Percentiles rank a stretch among this genome's conserved stretches.
phyloP scores from a whole-genome alignment of 2,329 filamentous ascomycete species.

The Nothophaeocryptopus gaeumannii region DNA sequence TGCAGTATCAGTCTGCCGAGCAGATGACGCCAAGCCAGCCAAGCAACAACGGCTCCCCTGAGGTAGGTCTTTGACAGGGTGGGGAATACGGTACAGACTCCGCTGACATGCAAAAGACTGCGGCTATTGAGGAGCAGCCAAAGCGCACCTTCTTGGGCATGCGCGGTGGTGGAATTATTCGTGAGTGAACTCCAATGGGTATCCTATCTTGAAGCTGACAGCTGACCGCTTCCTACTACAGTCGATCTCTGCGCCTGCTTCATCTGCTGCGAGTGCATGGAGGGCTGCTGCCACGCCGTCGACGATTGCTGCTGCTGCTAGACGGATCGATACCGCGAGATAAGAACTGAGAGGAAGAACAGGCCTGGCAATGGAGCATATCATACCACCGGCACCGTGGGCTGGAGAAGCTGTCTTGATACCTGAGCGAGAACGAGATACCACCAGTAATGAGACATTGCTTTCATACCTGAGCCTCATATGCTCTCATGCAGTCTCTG shows the following conservation, averaged over 20 bases:
- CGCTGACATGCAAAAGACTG: conserved; percentile 5
- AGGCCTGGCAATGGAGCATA: no score
- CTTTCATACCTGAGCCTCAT: no score
- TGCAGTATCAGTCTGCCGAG: conserved; percentile 25
- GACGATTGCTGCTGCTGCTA: conserved; percentile 34
- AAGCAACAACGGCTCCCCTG: conserved; percentile 5
- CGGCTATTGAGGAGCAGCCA: conserved; percentile 20
- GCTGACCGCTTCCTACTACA: conserved; percentile 6
- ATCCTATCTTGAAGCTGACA: not conserved
- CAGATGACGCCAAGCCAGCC: conserved; percentile 14
- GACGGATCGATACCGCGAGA: not conserved
- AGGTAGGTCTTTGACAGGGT: not conserved
- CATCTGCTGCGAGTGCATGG: conserved; percentile 32
- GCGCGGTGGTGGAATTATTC: conserved; percentile 29
- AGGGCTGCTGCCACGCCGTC: conserved; percentile 26
- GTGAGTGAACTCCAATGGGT: conserved; percentile 13
- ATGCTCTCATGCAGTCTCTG: not conserved
- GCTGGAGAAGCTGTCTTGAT: no score
- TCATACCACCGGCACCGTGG: no score
- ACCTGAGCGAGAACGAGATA: no score
- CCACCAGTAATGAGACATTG: no score
- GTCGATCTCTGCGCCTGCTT: conserved; percentile 32
- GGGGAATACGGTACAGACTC: not conserved
- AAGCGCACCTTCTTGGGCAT: conserved; percentile 30
- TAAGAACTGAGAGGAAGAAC: no score